phyloP scores from a whole-genome alignment of 441 rosid genomes.

The Eutrema salsugineum region DNA sequence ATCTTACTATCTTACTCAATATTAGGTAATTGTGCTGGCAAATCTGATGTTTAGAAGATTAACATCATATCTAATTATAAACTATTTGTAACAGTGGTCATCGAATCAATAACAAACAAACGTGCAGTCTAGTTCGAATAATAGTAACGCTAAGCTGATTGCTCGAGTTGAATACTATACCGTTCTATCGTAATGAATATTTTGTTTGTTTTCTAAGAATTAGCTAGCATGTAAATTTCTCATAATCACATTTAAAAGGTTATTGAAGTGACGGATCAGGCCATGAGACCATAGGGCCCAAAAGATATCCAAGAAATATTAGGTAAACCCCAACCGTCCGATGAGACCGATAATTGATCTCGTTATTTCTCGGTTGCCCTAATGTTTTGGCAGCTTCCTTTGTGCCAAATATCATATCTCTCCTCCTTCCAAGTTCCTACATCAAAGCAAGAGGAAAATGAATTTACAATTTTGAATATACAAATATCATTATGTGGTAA shows the following conservation, averaged over 20 bases:
- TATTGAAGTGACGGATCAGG: slow-evolving; percentile 1
- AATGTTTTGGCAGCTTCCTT: slow-evolving; percentile 16
- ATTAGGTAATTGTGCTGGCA: too few relatives aligned
- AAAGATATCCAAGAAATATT: slow-evolving; percentile 1
- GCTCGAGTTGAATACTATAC: not conserved
- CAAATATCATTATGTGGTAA: slow-evolving; percentile 1
- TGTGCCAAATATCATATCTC: not conserved
- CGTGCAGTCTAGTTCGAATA: not conserved
- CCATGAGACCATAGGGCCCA: slow-evolving; percentile 15
- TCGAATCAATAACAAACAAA: not conserved
- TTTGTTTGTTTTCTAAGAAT: not conserved
- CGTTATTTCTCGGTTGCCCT: not conserved
- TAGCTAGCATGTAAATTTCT: not conserved
- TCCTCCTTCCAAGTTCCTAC: not conserved
- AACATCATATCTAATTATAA: too few relatives aligned
- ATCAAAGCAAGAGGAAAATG: not conserved
- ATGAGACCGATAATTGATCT: not conserved
- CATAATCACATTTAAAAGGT: slow-evolving; percentile 8
- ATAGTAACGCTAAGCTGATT: not conserved
- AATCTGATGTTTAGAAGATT: too few relatives aligned
- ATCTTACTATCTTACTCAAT: too few relatives aligned
- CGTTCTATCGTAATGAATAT: not conserved
- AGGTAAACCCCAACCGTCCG: slow-evolving; percentile 26
- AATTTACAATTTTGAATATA: not conserved
- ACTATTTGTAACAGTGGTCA: too few relatives aligned